Evolutionary conservation across 2,329 filamentous ascomycete genomes (phyloP), one percentile per base, ranked within the genome.

Genomic region (Alternaria sp.): DNA sequence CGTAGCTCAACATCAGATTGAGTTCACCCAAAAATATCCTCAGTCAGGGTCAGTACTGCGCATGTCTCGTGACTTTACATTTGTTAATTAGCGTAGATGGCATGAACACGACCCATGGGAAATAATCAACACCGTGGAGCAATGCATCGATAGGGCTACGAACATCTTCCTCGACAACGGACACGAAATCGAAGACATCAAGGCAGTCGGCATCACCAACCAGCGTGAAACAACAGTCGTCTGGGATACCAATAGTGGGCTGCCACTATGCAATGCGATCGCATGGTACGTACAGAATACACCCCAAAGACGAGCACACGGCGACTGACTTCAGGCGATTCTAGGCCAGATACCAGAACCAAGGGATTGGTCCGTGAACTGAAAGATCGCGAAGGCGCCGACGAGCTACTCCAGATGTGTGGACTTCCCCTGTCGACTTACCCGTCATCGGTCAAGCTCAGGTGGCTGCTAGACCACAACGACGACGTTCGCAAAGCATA

Each of bases 371-470:
- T 96, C 26, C 89, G 92, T 63, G 91, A 95, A 72, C 83, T 97
- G 49, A 94, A 93, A 80, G 79, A 82, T 15, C 86, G 86, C 58
- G 83, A 88, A 8, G 90, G 88, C 50, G 90, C 92, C 30, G 90
- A 94, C 58, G 85, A 88, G 44, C 84, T 97, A 44, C 86, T 86
- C 61, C 85, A 90, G 51, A 83, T 92, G 45, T 95, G 92, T 76
- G 94, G 94, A 57, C 86, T 97, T 47, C 94, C 93, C 12, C 85
- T 97, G 30, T 96, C 92, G 41, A 96, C 93, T 58, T 97, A 97
- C 78, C 93, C 93, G 3, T 95, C 93, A 25, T 92, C 92, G 58
- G 90, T 94, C 66, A 97, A 97, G 82, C 85, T 97, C 12, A 80
- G 92, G 57, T 97, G 94, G 94, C 85, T 97, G 71, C 84, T 96